Evolutionary conservation across 192 early-diverging fungal species (phyloP).

Genomic region (Glomus cerebriforme): DNA sequence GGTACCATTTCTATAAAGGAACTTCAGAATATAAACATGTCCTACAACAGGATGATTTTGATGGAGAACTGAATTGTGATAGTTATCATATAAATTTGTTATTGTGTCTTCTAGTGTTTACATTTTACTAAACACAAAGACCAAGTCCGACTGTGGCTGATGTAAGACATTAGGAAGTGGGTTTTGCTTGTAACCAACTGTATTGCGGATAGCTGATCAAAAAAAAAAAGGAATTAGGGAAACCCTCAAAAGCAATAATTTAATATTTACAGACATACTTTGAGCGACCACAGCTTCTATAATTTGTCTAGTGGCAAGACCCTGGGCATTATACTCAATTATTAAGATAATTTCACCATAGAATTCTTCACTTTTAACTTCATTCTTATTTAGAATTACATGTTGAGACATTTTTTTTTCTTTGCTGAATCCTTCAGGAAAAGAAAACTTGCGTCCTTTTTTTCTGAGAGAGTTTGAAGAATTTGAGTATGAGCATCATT

Average conservation of each 20-base stretch:
- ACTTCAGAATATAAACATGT: too few relatives aligned
- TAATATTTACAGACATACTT: constrained; percentile 15
- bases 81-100: neutral
- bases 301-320: neutral
- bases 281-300: neutral
- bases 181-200: neutral
- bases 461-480: too few relatives aligned
- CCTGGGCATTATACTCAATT: neutral
- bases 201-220: neutral
- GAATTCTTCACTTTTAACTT: neutral
- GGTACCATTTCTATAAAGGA: too few relatives aligned
- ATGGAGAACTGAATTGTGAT: neutral
- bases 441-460: too few relatives aligned
- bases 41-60: neutral
- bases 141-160: neutral
- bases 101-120: neutral
- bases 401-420: too few relatives aligned
- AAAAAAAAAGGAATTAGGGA: constrained; percentile 1
- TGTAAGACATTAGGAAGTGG: neutral
- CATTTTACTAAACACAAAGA: neutral
- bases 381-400: too few relatives aligned
- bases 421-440: too few relatives aligned
- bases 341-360: neutral
- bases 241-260: neutral
- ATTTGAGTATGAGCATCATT: too few relatives aligned